Percentiles rank a stretch among this genome's conserved stretches.
phyloP scores from a whole-genome alignment of 768 basidiomycete species.

The Gloeostereum incarnatum region DNA sequence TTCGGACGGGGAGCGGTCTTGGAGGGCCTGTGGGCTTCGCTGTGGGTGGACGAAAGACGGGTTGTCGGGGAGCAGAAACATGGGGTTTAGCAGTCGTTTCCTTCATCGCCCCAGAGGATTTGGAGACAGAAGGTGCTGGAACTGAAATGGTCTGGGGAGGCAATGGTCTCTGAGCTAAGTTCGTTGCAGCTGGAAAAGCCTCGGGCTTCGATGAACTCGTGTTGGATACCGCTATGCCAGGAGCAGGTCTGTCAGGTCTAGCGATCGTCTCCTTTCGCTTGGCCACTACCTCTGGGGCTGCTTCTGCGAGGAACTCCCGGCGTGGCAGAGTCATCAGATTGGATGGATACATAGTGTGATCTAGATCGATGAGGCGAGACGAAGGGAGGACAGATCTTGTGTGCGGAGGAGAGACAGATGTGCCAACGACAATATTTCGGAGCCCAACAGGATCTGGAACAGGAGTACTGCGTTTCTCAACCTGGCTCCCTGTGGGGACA shows the following conservation, averaged over 20 bases:
- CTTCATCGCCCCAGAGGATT: conserved; percentile 1
- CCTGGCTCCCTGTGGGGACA: too few species aligned
- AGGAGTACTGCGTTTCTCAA: too few species aligned
- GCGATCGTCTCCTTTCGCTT: background rate
- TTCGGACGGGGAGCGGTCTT: too few species aligned
- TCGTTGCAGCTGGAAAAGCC: conserved; percentile 1
- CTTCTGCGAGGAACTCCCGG: background rate
- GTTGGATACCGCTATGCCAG: background rate
- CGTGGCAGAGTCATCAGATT: too few species aligned
- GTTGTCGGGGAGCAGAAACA: background rate
- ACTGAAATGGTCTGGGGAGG: background rate
- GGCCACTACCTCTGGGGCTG: background rate
- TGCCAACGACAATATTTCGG: too few species aligned
- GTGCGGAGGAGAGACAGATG: too few species aligned
- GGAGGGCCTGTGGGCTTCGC: background rate
- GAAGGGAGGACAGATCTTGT: too few species aligned
- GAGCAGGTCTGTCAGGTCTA: background rate
- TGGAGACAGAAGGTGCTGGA: background rate
- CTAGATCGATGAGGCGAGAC: too few species aligned
- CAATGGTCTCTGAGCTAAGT: background rate
- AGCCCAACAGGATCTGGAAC: too few species aligned
- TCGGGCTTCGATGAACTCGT: background rate
- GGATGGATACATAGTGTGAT: too few species aligned
- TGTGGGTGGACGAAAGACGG: background rate
- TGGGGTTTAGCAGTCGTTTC: background rate